Evolutionary conservation across 495 filamentous ascomycete genomes (phyloP), one percentile per base, ranked within the genome.

Genomic region (Amniculicola lignicola): DNA sequence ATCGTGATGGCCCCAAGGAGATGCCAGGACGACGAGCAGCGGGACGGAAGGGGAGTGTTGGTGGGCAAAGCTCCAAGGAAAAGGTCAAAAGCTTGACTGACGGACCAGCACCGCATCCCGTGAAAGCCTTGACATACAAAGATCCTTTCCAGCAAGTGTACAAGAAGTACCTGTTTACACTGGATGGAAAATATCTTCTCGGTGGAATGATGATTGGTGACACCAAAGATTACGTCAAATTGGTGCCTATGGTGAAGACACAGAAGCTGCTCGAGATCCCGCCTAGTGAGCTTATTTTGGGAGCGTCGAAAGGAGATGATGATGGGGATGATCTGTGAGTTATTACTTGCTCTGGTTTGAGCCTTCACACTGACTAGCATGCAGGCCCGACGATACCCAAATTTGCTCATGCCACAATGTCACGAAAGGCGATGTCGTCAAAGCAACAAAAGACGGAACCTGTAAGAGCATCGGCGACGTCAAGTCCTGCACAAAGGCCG

Each of bases 141-240:
- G 92, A 97, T 70, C 92, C 92, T 0, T 96, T 97, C 67, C 79
- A 83, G 54, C 85, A 89, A n/a, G 82, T 96, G 1, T 97, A 97
- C 70, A 96, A 97, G 71, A 97, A 97, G 70, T 97, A 90, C 69
- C 72, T 97, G 5, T 96, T 96, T 62, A 95, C 91, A 1, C 70
- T 85, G 66, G 92, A 97, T 66, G 92, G 92, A 19, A 95, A 95
- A 66, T 93, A 89, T 68, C 74, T 97, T 2, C 81, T 97, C 5
- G 92, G 92, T 15, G 92, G 92, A 2, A 97, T 97, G 91, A 96
- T 97, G 87, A 95, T 97, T 52, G 92, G 92, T 29, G 92, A 97
- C 70, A 95, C 90, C 0, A 85, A 80, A 54, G 92, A 97, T 70
- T 97, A 96, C 67, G 80, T 96, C 70, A 95, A 95, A 65, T 74